Conservation (phyloP, 2,329 filamentous ascomycete species). For the Cercospora sojina region DNA sequence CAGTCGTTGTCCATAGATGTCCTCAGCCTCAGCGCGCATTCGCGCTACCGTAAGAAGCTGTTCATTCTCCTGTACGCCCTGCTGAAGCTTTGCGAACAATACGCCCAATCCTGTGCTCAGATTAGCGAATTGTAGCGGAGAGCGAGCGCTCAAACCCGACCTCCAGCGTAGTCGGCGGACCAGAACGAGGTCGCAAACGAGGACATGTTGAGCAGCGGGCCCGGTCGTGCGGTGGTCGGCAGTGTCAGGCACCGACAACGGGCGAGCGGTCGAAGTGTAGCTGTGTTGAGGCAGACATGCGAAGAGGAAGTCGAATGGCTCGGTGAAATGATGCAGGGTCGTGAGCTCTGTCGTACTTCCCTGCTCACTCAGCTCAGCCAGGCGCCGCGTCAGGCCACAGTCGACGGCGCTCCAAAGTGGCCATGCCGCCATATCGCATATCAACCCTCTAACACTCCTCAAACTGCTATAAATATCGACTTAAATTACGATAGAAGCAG, state of each 20-base stretch:
- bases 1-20: constrained; percentile 77
- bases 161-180: constrained; percentile 96
- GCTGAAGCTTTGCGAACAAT: constrained; percentile 93
- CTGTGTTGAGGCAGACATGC: not conserved
- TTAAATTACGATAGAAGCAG: too few relatives aligned
- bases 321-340: not conserved
- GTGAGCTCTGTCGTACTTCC: not conserved
- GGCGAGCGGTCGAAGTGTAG: not conserved
- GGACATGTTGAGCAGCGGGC: constrained; percentile 58
- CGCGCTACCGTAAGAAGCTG: constrained; percentile 89
- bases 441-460: too few relatives aligned
- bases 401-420: too few relatives aligned
- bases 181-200: constrained; percentile 96
- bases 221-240: not conserved
- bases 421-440: too few relatives aligned
- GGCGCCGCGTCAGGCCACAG: not conserved
- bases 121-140: constrained; percentile 14
- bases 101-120: constrained; percentile 68
- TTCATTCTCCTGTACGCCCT: constrained; percentile 91
- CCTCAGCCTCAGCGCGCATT: constrained; percentile 93
- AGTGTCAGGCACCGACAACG: not conserved
- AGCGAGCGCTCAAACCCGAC: constrained; percentile 47
- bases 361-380: not conserved
- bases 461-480: too few relatives aligned
- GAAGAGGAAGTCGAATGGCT: not conserved